Evolutionary conservation across 306 rosid genomes (phyloP).

Genomic region (Hylodesmum podocarpum): DNA sequence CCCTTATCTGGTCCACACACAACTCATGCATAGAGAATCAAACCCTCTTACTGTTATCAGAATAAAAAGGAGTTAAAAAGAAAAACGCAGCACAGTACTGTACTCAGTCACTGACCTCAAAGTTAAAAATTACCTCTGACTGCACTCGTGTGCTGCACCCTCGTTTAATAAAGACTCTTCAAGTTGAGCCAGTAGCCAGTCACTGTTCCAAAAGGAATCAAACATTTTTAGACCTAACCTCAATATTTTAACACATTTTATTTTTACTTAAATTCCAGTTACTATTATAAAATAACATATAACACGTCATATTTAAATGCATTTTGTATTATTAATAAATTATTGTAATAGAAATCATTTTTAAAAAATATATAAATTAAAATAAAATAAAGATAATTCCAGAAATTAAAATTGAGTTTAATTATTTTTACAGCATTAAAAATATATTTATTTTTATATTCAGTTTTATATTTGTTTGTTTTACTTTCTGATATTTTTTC

Average conservation of each 20-base stretch:
- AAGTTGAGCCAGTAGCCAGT: neutral
- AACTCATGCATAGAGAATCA: neutral
- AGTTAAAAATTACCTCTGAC: neutral
- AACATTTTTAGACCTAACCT: neutral
- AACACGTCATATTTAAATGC: too few relatives aligned
- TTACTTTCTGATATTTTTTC: too few relatives aligned
- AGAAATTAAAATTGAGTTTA: too few relatives aligned
- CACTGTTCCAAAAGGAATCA: neutral
- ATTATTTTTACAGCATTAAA: too few relatives aligned
- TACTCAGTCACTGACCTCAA: neutral
- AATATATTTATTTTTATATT: too few relatives aligned
- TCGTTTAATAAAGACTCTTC: neutral
- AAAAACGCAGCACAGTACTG: neutral
- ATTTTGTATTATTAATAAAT: neutral
- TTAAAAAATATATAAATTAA: too few relatives aligned
- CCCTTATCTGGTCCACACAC: slow-evolving; percentile 21
- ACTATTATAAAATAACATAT: too few relatives aligned
- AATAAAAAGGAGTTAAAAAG: neutral
- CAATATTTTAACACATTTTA: neutral
- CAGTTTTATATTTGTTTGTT: too few relatives aligned
- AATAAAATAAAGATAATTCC: too few relatives aligned
- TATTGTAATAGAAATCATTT: too few relatives aligned
- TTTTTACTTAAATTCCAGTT: too few relatives aligned
- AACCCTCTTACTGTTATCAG: neutral
- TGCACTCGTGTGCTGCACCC: slow-evolving; percentile 1